Evolutionary conservation across 768 basidiomycete species (phyloP), one percentile per base, ranked within the genome.

Genomic region (Boletus rubropictus): DNA sequence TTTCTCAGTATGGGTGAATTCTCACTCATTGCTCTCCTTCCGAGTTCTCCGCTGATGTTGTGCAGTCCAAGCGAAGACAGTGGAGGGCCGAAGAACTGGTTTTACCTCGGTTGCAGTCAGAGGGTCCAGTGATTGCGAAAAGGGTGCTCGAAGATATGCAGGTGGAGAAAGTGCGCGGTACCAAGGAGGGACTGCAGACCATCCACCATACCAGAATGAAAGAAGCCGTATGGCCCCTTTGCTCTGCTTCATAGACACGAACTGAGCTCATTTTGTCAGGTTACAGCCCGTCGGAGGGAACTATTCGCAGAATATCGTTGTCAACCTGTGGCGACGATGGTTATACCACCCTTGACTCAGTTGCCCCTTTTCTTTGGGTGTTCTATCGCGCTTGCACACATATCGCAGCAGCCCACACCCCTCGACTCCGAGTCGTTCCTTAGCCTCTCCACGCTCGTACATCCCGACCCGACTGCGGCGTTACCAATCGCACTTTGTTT

Each of bases 391-490:
- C 71, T 90, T 37, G 71, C 71, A 39, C 72, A 74, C 24, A 69
- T 81, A 15, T 78, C 84, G 1, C 65, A 73, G 46, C 65, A 77
- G 29, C 84, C 86, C 11, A 71, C 72, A 8, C 84, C 81, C 8
- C 76, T 90, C 51, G 85, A 87, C 66, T 78, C 82, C 2, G 89
- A 91, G 62, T 76, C 84, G 7, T 87, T 90, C 67, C 61, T 88
- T 31, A 84, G 85, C 0, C 73, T 91, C 31, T 77, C 84, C 5
- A 81, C 83, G 4, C 69, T 90, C 40, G 70, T 80, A 10, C 82
- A 84, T 59, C 72, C 83, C 9, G 89, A 91, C 61, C 75, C 84
- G 24, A 87, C 86, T 0, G 76, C 76, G 57, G 67, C 77, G 11
- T 62, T 90, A 1, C 89, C 89, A 3, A 80, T 90, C 42, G 67